Percentiles rank a stretch among this genome's conserved stretches.
Evolutionary conservation across 257 asterid species (phyloP).

Genomic region (Solanum ahanhuiri): DNA sequence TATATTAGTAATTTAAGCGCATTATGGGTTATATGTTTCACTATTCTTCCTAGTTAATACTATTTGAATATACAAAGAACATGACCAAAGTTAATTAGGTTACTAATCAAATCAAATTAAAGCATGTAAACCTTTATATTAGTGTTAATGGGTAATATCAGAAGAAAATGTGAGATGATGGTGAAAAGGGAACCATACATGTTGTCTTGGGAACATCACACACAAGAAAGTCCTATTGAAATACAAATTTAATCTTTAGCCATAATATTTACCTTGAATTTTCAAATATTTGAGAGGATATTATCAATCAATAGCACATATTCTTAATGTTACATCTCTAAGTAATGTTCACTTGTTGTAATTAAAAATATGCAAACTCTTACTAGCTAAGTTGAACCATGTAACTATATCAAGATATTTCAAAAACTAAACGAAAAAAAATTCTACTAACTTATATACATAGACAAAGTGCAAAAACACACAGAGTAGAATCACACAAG

Average conservation of each 20-base stretch:
- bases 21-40: not conserved
- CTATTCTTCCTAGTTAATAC: not conserved
- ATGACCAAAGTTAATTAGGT: not conserved
- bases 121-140: not conserved
- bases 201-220: conserved; percentile 18
- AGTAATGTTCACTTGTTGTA: not conserved
- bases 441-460: not conserved
- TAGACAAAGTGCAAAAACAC: not conserved
- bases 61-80: not conserved
- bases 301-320: not conserved
- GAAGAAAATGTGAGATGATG: not conserved
- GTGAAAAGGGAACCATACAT: not conserved
- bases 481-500: not conserved
- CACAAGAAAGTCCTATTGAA: not conserved
- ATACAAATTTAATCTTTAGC: not conserved
- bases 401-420: not conserved
- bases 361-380: not conserved
- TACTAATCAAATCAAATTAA: not conserved
- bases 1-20: not conserved
- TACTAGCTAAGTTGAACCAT: not conserved
- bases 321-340: not conserved
- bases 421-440: not conserved
- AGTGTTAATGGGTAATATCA: not conserved
- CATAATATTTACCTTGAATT: not conserved
- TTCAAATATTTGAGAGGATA: not conserved